Evolutionary conservation across 1,284 basidiomycete species (phyloP).

Genomic region (Sphagnurus paluster): DNA sequence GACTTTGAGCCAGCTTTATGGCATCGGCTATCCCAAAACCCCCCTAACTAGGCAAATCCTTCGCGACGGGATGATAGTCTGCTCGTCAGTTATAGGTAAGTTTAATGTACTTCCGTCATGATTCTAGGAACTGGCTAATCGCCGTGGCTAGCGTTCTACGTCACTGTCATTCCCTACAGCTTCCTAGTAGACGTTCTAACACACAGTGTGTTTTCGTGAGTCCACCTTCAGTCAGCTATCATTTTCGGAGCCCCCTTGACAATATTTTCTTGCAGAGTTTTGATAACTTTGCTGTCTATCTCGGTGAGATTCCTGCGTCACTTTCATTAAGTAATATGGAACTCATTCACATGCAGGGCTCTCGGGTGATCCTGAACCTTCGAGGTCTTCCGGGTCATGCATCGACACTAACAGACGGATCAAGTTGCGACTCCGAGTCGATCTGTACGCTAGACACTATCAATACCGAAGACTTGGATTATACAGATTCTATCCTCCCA

Average conservation of each 20-base stretch:
- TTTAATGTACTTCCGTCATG: not conserved
- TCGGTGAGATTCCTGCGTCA: conserved; percentile 1
- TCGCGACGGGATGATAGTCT: conserved; percentile 12
- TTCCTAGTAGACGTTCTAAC: conserved; percentile 9
- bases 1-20: conserved; percentile 6
- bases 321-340: not conserved
- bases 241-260: not conserved
- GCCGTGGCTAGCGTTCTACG: conserved; percentile 12
- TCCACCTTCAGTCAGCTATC: not conserved
- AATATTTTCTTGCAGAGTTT: conserved; percentile 2
- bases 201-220: conserved; percentile 14
- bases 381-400: not conserved
- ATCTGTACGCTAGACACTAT: not conserved
- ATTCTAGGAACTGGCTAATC: too few relatives aligned
- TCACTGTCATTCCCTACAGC: conserved; percentile 5
- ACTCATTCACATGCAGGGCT: conserved; percentile 7
- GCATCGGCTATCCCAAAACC: not conserved
- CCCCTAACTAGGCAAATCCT: conserved; percentile 7
- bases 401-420: not conserved
- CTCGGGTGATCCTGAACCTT: conserved; percentile 13
- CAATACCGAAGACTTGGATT: not conserved
- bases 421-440: conserved; percentile 13
- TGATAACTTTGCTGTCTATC: conserved; percentile 11
- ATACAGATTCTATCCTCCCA: not conserved
- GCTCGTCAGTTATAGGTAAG: conserved; percentile 6